Conservation (phyloP, 73 alveolate genomes). For the Breviolum minutum region DNA sequence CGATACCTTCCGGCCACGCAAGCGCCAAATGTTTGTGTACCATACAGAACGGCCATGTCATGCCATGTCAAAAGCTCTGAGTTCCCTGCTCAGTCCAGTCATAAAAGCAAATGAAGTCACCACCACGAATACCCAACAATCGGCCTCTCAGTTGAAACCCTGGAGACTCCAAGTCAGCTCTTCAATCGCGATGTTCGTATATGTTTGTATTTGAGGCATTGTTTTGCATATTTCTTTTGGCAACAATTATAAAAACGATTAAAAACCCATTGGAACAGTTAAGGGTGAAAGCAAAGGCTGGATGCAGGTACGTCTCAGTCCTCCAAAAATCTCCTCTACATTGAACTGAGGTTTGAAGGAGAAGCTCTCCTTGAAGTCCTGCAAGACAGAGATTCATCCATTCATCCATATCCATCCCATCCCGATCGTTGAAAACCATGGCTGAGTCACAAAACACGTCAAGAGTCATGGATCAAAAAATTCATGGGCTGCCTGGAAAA, state of each 20-base stretch:
- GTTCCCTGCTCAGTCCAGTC: constrained; percentile 97
- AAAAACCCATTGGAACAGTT: background rate
- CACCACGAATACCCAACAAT: constrained; percentile 98
- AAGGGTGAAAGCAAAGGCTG: background rate
- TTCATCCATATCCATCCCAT: background rate
- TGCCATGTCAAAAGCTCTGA: background rate
- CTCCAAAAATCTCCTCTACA: constrained; percentile 99
- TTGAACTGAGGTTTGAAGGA: constrained; percentile 98
- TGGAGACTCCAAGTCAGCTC: background rate
- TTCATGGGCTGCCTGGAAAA: constrained; percentile 85
- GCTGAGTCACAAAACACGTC: background rate
- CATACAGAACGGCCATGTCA: background rate
- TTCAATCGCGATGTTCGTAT: background rate
- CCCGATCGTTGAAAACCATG: constrained; percentile 44
- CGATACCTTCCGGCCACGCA: constrained; percentile 62
- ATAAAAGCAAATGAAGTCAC: constrained; percentile 98
- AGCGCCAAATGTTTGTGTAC: too few species aligned
- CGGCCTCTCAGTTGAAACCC: constrained; percentile 94
- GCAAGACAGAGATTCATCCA: constrained; percentile 49
- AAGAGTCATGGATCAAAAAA: background rate
- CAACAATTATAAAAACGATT: background rate
- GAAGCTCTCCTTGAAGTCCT: constrained; percentile 98
- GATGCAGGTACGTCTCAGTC: background rate
- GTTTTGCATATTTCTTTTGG: background rate
- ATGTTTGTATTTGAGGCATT: background rate